Percentiles rank a stretch among this genome's conserved stretches.
Conservation (phyloP, 768 basidiomycete genomes). For the Mycena venus region DNA sequence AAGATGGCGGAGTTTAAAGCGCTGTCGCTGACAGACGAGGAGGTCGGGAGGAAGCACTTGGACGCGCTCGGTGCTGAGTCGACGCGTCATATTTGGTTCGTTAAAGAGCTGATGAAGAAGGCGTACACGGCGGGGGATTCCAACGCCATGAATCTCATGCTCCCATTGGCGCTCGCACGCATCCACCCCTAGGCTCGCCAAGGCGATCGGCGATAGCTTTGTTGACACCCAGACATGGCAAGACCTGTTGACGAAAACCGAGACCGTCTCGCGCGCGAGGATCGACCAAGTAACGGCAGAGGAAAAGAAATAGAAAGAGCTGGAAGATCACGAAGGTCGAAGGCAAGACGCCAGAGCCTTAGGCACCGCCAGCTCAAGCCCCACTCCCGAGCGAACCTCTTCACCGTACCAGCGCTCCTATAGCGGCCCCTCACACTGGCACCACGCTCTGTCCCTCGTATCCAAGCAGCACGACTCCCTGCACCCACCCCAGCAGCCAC, state of each 20-base stretch:
- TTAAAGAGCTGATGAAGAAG: constrained; percentile 4
- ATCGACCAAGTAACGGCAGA: background rate
- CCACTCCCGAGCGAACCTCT: background rate
- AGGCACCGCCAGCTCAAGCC: background rate
- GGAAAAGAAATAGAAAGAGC: background rate
- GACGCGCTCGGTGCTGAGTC: background rate
- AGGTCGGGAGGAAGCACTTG: background rate
- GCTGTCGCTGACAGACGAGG: background rate
- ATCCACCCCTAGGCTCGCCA: background rate
- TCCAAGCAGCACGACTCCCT: background rate
- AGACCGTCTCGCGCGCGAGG: background rate
- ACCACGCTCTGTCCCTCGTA: background rate
- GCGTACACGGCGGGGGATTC: background rate
- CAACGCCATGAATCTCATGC: background rate
- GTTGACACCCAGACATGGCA: background rate
- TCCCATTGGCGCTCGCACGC: background rate
- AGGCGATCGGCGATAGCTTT: background rate
- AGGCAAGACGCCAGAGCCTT: background rate
- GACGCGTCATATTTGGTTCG: background rate
- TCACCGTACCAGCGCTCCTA: background rate
- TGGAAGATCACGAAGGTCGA: background rate
- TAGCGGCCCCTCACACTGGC: background rate
- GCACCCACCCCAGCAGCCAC: background rate
- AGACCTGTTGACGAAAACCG: background rate
- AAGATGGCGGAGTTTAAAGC: background rate